Conservation (phyloP, 805 yeast genomes). For the Myxozyma mucilagina region DNA sequence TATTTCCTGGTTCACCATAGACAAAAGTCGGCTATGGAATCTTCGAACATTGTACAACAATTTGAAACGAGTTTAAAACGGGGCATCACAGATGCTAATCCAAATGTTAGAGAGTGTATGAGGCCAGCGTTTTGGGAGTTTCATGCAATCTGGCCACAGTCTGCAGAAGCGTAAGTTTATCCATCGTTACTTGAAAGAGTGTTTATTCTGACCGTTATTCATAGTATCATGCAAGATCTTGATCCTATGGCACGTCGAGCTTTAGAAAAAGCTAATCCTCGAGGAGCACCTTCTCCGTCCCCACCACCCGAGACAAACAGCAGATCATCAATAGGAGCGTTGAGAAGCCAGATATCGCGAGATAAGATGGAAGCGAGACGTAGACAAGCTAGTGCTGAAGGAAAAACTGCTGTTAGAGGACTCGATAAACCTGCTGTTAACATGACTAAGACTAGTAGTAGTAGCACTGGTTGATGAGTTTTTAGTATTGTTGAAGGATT, state of each 20-base stretch:
- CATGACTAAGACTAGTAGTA: background rate
- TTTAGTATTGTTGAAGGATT: background rate
- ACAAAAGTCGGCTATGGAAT: slow-evolving; percentile 39
- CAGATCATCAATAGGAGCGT: background rate
- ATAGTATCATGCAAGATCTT: slow-evolving; percentile 40
- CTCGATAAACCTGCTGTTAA: slow-evolving; percentile 8
- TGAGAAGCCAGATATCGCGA: slow-evolving; percentile 1
- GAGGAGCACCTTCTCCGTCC: background rate
- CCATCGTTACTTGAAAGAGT: background rate
- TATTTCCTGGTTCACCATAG: slow-evolving; percentile 54
- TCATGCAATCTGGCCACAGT: slow-evolving; percentile 53
- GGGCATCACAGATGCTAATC: slow-evolving; percentile 77
- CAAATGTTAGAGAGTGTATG: slow-evolving; percentile 73
- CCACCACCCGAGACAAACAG: background rate
- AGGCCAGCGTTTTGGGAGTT: slow-evolving; percentile 74
- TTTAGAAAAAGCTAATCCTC: slow-evolving; percentile 61
- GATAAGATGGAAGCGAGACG: slow-evolving; percentile 9
- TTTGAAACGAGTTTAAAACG: slow-evolving; percentile 55
- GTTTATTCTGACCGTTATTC: slow-evolving; percentile 35
- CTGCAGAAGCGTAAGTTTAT: slow-evolving; percentile 44
- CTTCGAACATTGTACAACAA: slow-evolving; percentile 44
- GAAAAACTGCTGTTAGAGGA: slow-evolving; percentile 1
- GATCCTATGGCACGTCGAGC: slow-evolving; percentile 57
- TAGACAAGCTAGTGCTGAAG: background rate
- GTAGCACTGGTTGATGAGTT: background rate